Evolutionary conservation across 441 rosid species (phyloP), one percentile per base, ranked within the genome.

Genomic region (Iberis amara): DNA sequence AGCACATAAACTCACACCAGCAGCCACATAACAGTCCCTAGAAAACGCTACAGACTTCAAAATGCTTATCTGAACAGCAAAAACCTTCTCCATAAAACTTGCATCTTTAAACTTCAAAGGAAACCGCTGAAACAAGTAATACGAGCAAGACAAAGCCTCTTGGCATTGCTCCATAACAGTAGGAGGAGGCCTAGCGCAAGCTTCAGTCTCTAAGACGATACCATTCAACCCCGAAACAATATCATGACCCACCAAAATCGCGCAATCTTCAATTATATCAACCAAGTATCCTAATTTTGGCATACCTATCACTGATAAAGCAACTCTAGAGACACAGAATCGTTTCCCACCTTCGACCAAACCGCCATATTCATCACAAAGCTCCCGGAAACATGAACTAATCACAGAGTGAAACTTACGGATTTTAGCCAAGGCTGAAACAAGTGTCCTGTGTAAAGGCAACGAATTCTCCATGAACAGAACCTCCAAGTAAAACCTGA

Each of bases 81-180:
- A 57, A 71, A 78, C 67, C 60, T 56, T 77, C 71, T 72, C 86
- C 79, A 86, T 65, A 32, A 79, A 65, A 61, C 60, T 64, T 30
- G 67, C 64, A 55, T 68, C 77, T 53, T 70, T 72, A 65, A 84
- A 86, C 62, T 73, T 78, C 30, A 18, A 59, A 0, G 90, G 92
- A 63, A 86, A 92, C 49, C 88, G 79, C 74, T 88, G 99, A 43
- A 88, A 77, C 80, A 92, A 74, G 78, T 92, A 88, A 69, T 92
- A 88, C 61, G 79, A 73, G 52, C 99, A 88, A 62, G 99, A 92
- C 74, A 88, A 56, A 53, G 88, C 84, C 66, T 88, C 99, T 66
- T 92, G 96, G 58, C 92, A 86, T 61, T 92, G 96, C 85, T 92
- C 96, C 92, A 92, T 72, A 21, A 81, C 92, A 68, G 75, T 64